Base-by-base conservation (phyloP, 257 asterid genomes). In the Forsythia suspensa region DNA sequence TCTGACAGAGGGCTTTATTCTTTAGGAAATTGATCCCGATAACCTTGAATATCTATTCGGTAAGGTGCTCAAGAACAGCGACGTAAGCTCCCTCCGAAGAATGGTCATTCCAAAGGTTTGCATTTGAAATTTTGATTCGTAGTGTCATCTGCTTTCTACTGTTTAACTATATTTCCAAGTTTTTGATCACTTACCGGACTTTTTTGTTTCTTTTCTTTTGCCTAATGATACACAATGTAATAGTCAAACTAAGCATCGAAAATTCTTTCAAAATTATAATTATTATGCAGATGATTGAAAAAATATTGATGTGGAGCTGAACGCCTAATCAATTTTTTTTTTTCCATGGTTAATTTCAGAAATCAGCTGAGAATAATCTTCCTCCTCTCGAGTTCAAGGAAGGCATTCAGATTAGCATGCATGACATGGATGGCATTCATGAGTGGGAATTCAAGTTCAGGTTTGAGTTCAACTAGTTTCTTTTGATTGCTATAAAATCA, bases 341-440 rank as follows among this genome's bases (percentile, higher is more conserved):
- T 76, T 68, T 37, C 29, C 39, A 48, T 76, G 41, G 40, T 67
- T 18, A 41, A 82, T 72, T 77, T n/a, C 78, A 87, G 91, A 83
- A 63, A 76, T 81, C 87, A 21, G 89, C 91, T 0, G 87, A 85
- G 82, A 73, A 75, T 59, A 76, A 79, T 71, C 89, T 87, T 42
- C 91, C 91, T 11, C 43, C 39, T 57, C 88, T 87, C 18, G 83
- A 78, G 75, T 52, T 63, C 61, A 87, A 87, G 79, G 91, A 87
- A 63, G 91, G 91, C 51, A 70, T 87, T 40, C 69, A 44, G 70
- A 76, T 87, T 20, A 83, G 71, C 40, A 87, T 87, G 89, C 81
- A 76, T 77, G 91, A 87, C 77, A 83, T 87, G 85, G 91, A 87
- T 34, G 91, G 91, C 11, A 79, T 65, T 9, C 91, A 87, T 69